Evolutionary conservation across 306 rosid species (phyloP), one percentile per base, ranked within the genome.

Genomic region (Cucumis hystrix): DNA sequence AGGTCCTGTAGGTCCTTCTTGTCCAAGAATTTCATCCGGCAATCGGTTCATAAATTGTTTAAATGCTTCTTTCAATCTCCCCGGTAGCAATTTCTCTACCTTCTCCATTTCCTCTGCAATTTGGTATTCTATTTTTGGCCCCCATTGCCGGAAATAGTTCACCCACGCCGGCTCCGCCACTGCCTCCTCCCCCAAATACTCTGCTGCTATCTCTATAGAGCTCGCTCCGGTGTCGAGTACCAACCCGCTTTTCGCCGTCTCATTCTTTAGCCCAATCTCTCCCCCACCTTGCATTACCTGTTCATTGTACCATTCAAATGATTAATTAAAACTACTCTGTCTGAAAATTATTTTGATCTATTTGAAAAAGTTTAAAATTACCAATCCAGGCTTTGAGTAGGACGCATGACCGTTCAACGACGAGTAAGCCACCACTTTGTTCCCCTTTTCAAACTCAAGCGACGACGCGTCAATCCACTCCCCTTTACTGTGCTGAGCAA

Each of bases 1-100:
- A 5, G 98, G 98, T 28, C 97, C 98, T 0, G 91, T 86, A 11
- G 98, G 98, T 52, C 97, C 97, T 65, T 87, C 90, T 74, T 88
- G 87, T 60, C 94, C 92, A 15, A 87, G 40, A 13, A 90, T 43
- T 66, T 93, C 97, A 63, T 52, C 47, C 0, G 98, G 98, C 40
- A 93, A 72, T 28, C 80, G 21, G 4, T 6, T 68, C 17, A 86
- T 25, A 45, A 85, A 14, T 0, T 79, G 76, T 4, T 58, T 58
- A 20, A 91, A 81, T 4, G 54, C 73, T 21, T 37, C 11, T 80
- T 80, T 91, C 2, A 90, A 52, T 7, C 30, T 76, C 1, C 83
- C 88, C 1, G 86, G 86, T 79, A 93, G 78, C 0, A 64, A 0
- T 51, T 84, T 88, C 82, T 82, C 87, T 4, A 84, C 79, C 78